Base-by-base conservation (phyloP, 2,329 filamentous ascomycete genomes). In the Alternaria viburni region DNA sequence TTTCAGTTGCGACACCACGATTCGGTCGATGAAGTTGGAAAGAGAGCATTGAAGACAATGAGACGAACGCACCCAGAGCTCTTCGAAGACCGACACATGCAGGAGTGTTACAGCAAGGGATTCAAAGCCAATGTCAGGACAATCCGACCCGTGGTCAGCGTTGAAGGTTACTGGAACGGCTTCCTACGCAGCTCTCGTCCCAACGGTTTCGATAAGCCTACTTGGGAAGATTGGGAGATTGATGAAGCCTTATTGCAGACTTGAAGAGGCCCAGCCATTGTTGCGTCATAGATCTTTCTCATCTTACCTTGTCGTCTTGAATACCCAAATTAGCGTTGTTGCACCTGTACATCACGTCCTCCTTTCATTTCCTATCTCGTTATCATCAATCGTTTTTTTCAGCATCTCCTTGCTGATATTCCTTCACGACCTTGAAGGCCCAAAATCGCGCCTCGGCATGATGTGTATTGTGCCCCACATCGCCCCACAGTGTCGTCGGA, bases 21-120 rank as follows among this genome's bases (percentile, higher is more conserved):
- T 71, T 90, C 87, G 65, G 88, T 91, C 2, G 89, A 91, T 60
- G 87, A 89, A 49, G 88, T 90, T 41, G 88, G 88, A 0, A 86
- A 85, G 49, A 84, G 86, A 2, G 88, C 87, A 8, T 74, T 91
- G 66, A 83, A 82, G 60, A 83, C 83, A 26, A 85, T 90, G 86
- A 81, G 84, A 58, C 73, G 77, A 43, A 81, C 81, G 8, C 86
- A 85, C 69, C 86, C 87, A 0, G 83, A 86, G 25, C 76, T 90
- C n/a, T 88, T 89, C 63, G 79, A 81, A 26, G 76, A 83, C 25
- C 75, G 74, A 7, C 77, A 83, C 50, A 81, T 85, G 67, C 78
- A 86, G 61, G 84, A 86, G 71, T 81, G 80, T 64, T 87, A 84
- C 82, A 83, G 82, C 68, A 74, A 65, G 45, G 78, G 75, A 1